Conservation (phyloP, 2,329 filamentous ascomycete genomes). For the Epichloe uncinata region DNA sequence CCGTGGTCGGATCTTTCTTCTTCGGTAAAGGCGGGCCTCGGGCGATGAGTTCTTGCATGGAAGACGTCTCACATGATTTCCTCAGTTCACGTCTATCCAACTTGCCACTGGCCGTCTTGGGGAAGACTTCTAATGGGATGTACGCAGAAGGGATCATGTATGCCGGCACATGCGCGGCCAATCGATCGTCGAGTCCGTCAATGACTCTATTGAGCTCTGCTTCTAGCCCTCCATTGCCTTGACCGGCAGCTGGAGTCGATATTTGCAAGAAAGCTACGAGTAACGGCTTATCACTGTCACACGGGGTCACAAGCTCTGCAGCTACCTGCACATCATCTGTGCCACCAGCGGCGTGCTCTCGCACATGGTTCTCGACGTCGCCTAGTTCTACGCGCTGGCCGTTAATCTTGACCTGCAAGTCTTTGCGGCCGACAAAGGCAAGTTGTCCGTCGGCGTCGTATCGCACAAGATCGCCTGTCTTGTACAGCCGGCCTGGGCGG, state of each 20-base stretch:
- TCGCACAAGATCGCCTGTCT: slow-evolving; percentile 12
- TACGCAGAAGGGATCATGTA: slow-evolving; percentile 3
- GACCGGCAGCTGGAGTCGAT: background rate
- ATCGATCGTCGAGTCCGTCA: background rate
- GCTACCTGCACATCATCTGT: background rate
- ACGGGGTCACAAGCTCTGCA: background rate
- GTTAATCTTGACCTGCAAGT: slow-evolving; percentile 45
- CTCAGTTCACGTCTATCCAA: background rate
- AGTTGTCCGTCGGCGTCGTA: slow-evolving; percentile 7
- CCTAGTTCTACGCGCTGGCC: slow-evolving; percentile 43
- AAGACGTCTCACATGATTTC: background rate
- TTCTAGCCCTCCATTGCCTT: background rate
- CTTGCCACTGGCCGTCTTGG: background rate
- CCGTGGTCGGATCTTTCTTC: background rate
- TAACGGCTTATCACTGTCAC: background rate
- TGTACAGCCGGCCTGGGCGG: slow-evolving; percentile 8
- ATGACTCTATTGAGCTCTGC: background rate
- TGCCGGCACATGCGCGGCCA: background rate
- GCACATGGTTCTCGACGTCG: slow-evolving; percentile 14
- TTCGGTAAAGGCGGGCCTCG: background rate
- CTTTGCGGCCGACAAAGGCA: slow-evolving; percentile 33
- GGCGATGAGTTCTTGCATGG: background rate
- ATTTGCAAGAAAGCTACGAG: slow-evolving; percentile 3
- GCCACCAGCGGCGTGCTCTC: background rate
- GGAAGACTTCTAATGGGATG: background rate